Base-by-base conservation (phyloP, 768 basidiomycete species). In the Tricholoma terreum region DNA sequence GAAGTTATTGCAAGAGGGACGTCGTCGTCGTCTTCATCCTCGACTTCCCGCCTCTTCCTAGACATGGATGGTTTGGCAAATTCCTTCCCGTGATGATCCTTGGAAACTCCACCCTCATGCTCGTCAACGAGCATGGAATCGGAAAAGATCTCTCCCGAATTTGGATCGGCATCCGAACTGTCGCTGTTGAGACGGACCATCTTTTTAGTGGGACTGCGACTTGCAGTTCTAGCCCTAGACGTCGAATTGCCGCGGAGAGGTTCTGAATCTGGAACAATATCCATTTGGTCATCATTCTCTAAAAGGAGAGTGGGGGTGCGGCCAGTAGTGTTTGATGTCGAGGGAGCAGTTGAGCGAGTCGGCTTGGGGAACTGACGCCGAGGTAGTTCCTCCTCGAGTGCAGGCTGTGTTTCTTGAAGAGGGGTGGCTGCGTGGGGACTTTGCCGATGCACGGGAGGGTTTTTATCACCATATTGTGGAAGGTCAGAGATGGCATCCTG, bases 201-300 rank as follows among this genome's bases (percentile, higher is more conserved):
- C 14, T 14, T 24, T 30, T 54, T 45, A 8, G 11, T 19, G 14
- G 43, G 38, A n/a, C 46, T 58, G 6, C 33, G 43, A n/a, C 1
- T 14, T 19, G 43, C 12, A 19, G 3, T 55, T 6, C 35, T n/a
- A 3, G 21, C 33, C 50, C 45, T 15, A 21, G 31, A 34, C 31
- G 19, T 33, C 10, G 49, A 42, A 17, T 46, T 27, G 15, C 21
- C 12, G 27, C 73, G 73, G 17, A 71, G 66, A 48, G 83, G 80
- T 59, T 87, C 86, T 2, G 86, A 88, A 64, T 88, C 87, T 2
- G 86, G 85, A 14, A 89, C 74, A 51, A 86, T 55, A 31, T 83
- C 83, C 61, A 78, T 73, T 4, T 61, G 52, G 60, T 76, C 77
- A 38, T 63, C 57, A 9, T 49, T 49, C 46, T 49, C 15, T 3